phyloP scores from a whole-genome alignment of 441 rosid species.

The Euphorbia schlechtendalii region DNA sequence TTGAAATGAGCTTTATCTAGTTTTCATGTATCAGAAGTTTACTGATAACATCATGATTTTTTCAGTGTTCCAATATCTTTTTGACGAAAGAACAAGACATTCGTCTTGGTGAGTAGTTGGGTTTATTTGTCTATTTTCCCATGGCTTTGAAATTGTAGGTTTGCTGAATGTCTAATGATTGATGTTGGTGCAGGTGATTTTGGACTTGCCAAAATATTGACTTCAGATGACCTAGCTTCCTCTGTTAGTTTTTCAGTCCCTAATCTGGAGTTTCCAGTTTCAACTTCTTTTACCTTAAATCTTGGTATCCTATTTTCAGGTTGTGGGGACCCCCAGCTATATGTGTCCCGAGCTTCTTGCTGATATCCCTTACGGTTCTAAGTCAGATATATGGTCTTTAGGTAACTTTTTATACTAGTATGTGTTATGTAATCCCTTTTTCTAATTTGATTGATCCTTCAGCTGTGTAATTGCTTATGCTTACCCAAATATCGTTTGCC shows the following conservation, averaged over 20 bases:
- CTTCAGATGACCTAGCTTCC: constrained; percentile 95
- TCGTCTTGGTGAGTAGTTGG: constrained; percentile 96
- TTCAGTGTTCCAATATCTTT: constrained; percentile 96
- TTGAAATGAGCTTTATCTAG: not conserved
- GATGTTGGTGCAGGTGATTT: constrained; percentile 72
- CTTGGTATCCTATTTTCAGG: constrained; percentile 41
- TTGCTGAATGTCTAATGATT: constrained; percentile 19
- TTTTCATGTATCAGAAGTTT: constrained; percentile 6
- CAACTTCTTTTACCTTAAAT: constrained; percentile 13
- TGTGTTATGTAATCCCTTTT: constrained; percentile 6
- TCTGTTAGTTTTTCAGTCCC: constrained; percentile 50
- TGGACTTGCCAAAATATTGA: constrained; percentile 94
- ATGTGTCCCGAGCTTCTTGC: constrained; percentile 99
- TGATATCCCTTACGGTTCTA: constrained; percentile 97
- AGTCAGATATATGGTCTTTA: constrained; percentile 97
- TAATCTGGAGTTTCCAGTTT: constrained; percentile 10
- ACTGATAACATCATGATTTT: constrained; percentile 23
- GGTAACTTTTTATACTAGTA: constrained; percentile 40
- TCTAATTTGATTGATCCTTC: constrained; percentile 5
- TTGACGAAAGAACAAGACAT: constrained; percentile 86
- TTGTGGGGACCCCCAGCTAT: constrained; percentile 99
- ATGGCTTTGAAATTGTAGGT: constrained; percentile 5
- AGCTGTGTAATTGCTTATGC: constrained; percentile 20
- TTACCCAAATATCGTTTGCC: constrained; percentile 29
- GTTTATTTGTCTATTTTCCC: not conserved